Evolutionary conservation across 1,139 yeast genomes (phyloP), one percentile per base, ranked within the genome.

Genomic region (Saccharomyces hybrid): DNA sequence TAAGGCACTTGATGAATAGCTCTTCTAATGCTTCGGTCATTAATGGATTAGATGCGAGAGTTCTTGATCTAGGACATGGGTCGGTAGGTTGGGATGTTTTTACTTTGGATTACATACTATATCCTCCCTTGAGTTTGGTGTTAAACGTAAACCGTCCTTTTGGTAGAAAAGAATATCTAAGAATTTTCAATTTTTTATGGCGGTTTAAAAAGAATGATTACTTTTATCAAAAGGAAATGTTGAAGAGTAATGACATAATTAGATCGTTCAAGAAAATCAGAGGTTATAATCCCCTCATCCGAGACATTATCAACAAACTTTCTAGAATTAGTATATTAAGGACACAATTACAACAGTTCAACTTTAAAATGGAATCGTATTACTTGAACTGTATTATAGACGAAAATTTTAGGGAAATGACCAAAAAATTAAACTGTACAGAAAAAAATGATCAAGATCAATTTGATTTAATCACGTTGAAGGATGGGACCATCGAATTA

Each of bases 31-130:
- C 69, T 4, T 70, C 66, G 27, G 72, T 80, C 2, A 62, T 78
- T n/a, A 74, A 77, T 51, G 73, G 89, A 52, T 67, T 93, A 16
- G 98, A 93, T 73, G 96, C 96, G 0, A 75, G 96, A 49, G 77
- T 91, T 49, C 75, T 90, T 51, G 91, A 83, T 56, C 72, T 84
- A 46, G 82, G 82, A 2, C 80, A 84, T 61, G 95, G 95, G 0
- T 82, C 77, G 28, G 79, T 74, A 51, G 91, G 90, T 0, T 93
- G 98, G 97, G 96, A 91, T 65, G 90, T 88, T 3, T 91, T 93
- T 68, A 89, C 97, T 0, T 73, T 93, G 50, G 97, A 90, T 65
- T 93, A 88, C 67, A 77, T 83, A 52, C 74, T 89, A 4, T 85
- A 80, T 50, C 70, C 79, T 20, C 91, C 81, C 20, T 76, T 85